Base-by-base conservation (phyloP, 768 basidiomycete species). In the Sistotremastrum suecicum region DNA sequence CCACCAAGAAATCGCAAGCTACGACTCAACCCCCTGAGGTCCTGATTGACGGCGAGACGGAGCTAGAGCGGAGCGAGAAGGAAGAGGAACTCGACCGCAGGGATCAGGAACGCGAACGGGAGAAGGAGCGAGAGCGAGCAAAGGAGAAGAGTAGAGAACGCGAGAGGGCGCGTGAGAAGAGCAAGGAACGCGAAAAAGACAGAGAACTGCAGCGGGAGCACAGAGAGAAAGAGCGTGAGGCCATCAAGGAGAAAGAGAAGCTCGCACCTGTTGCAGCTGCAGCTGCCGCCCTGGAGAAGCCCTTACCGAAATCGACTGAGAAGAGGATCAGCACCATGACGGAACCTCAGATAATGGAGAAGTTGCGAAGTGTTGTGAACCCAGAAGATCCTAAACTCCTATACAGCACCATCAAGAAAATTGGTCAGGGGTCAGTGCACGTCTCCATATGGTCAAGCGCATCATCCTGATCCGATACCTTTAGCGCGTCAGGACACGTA, bases 271-370 rank as follows among this genome's bases (percentile, higher is more conserved):
- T 81, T 1, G 83, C 87, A 9, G 80, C 70, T 1, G 72, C 82
- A 34, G 67, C 83, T 50, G 74, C 83, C 59, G 51, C 54, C 50
- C 80, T 76, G 61, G 60, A 71, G 56, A 64, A 61, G 35, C 66
- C 67, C 43, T 70, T 71, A 50, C 74, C 78, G 45, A 83, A 83
- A 61, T 78, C 69, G 47, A 59, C 66, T 7, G 78, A 92, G 63
- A 83, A 89, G 65, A 74, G 94, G 50, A 94, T 97, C 55, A 91
- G 87, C 52, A 86, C 90, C 36, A 88, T 99, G 87, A 85, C 83
- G 42, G 94, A 99, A 64, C 83, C 82, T 42, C 94, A 99, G 67
- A 92, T 98, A 55, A 95, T 97, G 92, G 88, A 92, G 60, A 95
- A 94, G 66, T 68, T 99, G 53, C 71, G 89, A 52, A 78, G 78